Percentiles rank a stretch among this genome's conserved stretches.
Conservation (phyloP, 208 protist species). For the Trichomonas gallinae region DNA sequence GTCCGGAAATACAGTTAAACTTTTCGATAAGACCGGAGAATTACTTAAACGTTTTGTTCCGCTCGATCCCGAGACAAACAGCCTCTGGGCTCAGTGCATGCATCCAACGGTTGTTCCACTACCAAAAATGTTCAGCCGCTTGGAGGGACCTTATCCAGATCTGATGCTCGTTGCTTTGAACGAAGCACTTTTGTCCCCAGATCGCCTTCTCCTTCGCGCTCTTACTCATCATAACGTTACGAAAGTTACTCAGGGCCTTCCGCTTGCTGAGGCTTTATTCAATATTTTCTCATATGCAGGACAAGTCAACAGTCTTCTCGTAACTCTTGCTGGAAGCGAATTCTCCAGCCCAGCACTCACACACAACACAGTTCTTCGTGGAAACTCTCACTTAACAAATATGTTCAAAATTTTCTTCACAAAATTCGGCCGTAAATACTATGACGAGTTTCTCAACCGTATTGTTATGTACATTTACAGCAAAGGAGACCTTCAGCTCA, state of each 20-base stretch:
- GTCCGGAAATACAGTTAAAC: neutral
- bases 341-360: neutral
- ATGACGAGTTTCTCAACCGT: neutral
- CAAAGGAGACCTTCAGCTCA: neutral
- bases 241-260: neutral
- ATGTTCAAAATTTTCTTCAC: neutral
- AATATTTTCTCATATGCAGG: neutral
- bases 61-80: neutral
- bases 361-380: neutral
- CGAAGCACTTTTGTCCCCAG: neutral
- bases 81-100: neutral
- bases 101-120: neutral
- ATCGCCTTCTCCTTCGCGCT: neutral
- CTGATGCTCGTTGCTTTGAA: neutral
- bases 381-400: neutral
- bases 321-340: neutral
- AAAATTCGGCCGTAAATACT: neutral
- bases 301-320: neutral
- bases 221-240: neutral
- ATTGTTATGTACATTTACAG: neutral
- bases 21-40: neutral
- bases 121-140: neutral
- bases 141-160: neutral
- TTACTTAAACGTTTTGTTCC: neutral
- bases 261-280: neutral